phyloP scores from a whole-genome alignment of 305 asterid species.

The Fraxinus latifolia region DNA sequence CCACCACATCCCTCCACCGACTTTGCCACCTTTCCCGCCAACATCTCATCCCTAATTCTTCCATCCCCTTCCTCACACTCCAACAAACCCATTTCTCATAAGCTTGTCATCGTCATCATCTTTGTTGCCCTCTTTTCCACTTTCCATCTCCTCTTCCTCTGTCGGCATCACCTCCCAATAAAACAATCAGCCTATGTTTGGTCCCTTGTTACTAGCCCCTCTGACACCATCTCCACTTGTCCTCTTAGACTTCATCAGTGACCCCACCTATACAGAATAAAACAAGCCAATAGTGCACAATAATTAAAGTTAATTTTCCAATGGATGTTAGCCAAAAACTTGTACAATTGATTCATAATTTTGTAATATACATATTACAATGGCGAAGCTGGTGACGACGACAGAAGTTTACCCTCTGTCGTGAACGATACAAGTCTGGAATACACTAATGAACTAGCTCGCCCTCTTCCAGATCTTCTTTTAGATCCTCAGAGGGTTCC shows the following conservation, averaged over 20 bases:
- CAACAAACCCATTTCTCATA: constrained; percentile 26
- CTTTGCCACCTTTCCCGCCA: too few relatives aligned
- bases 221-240: constrained; percentile 19
- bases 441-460: constrained; percentile 74
- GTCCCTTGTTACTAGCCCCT: constrained; percentile 39
- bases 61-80: constrained; percentile 25
- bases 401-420: constrained; percentile 76
- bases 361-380: not conserved
- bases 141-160: constrained; percentile 29
- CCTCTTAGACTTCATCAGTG: too few relatives aligned
- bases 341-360: constrained; percentile 5
- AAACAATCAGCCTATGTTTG: constrained; percentile 35
- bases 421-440: constrained; percentile 73
- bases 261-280: not conserved
- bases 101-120: constrained; percentile 31
- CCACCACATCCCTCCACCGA: too few relatives aligned
- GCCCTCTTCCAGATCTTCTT: constrained; percentile 82
- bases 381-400: constrained; percentile 77
- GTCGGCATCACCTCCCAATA: constrained; percentile 21
- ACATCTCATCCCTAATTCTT: too few relatives aligned
- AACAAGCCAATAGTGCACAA: not conserved
- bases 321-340: not conserved
- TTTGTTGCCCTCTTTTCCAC: constrained; percentile 21
- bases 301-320: not conserved
- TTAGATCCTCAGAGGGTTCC: constrained; percentile 80